Conservation (phyloP, 768 basidiomycete genomes). For the Leccinum subgranulosum region DNA sequence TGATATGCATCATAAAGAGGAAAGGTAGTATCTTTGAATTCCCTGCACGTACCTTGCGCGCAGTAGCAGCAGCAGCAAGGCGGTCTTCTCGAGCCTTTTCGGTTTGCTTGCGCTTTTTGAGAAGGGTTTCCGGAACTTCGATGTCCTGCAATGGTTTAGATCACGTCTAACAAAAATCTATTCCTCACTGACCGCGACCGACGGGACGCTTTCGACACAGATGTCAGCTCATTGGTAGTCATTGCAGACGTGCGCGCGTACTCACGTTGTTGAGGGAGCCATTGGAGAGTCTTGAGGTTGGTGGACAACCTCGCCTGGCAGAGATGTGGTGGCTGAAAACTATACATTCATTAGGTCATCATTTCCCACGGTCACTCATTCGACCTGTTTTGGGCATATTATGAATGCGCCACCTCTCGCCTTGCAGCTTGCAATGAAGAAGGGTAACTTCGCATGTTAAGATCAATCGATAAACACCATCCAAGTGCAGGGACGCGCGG, state of each 20-base stretch:
- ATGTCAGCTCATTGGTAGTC: neutral
- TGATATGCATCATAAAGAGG: constrained; percentile 73
- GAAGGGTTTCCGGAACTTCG: constrained; percentile 98
- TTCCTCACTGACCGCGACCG: constrained; percentile 40
- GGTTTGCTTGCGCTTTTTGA: constrained; percentile 98
- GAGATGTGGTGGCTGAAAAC: constrained; percentile 37
- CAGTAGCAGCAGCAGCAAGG: constrained; percentile 74
- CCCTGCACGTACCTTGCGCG: constrained; percentile 73
- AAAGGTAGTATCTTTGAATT: constrained; percentile 13
- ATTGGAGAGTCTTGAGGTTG: constrained; percentile 40
- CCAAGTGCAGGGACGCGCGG: neutral
- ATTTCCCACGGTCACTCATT: constrained; percentile 19
- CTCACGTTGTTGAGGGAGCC: constrained; percentile 54
- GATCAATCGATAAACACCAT: neutral
- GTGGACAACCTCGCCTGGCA: constrained; percentile 14
- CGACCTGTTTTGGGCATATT: too few species aligned
- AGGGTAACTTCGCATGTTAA: neutral
- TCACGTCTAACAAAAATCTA: neutral
- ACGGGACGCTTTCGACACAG: constrained; percentile 38
- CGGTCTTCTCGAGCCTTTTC: constrained; percentile 96
- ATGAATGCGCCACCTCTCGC: neutral
- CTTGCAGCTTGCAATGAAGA: too few species aligned
- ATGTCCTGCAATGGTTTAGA: constrained; percentile 55
- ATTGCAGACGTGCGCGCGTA: constrained; percentile 15
- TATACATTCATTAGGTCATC: constrained; percentile 34